Evolutionary conservation across 2,329 filamentous ascomycete species (phyloP), one percentile per base, ranked within the genome.

Genomic region (Lachnellula cervina): DNA sequence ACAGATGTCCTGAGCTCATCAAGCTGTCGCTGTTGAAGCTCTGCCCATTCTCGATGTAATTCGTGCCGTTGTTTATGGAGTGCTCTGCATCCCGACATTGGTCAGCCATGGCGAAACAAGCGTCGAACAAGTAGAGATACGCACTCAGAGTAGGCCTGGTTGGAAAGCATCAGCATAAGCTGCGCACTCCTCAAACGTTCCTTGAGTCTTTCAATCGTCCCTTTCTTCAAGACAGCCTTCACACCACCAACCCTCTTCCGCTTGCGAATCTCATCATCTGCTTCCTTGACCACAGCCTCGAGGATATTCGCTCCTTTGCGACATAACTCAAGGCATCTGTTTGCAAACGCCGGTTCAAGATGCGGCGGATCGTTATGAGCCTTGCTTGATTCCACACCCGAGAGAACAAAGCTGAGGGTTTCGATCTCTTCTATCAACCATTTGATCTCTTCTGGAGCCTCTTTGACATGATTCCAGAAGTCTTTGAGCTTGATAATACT

Each of bases 381-480:
- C 21, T 9, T 32, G 44, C 44, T 32, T 21, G 44, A 32, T 11
- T 32, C 44, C 5, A 32, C 21, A 3, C 25, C 21, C 4, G 44
- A 46, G 21, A 46, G 44, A 17, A 46, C 44, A 28, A 7, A 7
- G 21, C 23, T 5, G 21, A 46, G 44, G 13, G 23, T 46, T 32
- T 46, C 44, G n/a, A 46, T 46, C 35, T 52, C 40, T 6, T 37
- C 28, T 3, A 46, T 35, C n/a, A 52, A 42, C 7, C 19, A 23
- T 35, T 45, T 44, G 3, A 53, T 17, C 14, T 46, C 42, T 40
- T 53, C 52, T 9, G 52, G 52, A 5, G 52, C 52, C 34, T 54
- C 52, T 34, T 54, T 49, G 35, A 54, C 45, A 32, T 35, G 8
- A 21, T 49, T 35, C 9, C 37, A 25, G 37, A 54, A 54, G 16